Percentiles rank a stretch among this genome's conserved stretches.
These are phyloP conservation scores for Pouteria campechiana DNA, from an alignment of 179 eudicot genomes.

Conservation along the genomic window DNA sequence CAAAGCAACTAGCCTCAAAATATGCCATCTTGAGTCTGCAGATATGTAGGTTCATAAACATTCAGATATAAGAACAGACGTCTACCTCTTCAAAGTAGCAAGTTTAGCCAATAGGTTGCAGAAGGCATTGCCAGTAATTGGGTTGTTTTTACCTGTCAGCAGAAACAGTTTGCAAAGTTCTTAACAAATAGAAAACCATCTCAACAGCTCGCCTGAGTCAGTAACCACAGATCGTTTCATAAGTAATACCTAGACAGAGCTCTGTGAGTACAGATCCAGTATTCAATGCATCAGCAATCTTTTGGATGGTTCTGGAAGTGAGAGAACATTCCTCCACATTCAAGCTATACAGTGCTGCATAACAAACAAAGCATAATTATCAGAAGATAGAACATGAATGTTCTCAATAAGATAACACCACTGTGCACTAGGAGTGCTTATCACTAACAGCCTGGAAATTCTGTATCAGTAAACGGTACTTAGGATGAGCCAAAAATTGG, in stretches of 20 bases:
- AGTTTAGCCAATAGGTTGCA: conserved; percentile 58
- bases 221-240: neutral
- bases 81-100: conserved; percentile 50
- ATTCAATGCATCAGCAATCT: conserved; percentile 60
- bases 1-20: too few species aligned
- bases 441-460: too few species aligned
- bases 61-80: too few species aligned
- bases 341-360: conserved; percentile 79
- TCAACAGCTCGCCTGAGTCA: neutral
- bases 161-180: conserved; percentile 2
- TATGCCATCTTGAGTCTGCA: too few species aligned
- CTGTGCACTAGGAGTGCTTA: too few species aligned
- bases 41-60: too few species aligned
- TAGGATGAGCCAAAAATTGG: too few species aligned
- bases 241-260: conserved; percentile 54
- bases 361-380: neutral
- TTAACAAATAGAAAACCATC: neutral
- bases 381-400: neutral
- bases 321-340: conserved; percentile 79
- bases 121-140: conserved; percentile 59
- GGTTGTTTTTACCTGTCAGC: conserved; percentile 66
- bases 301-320: conserved; percentile 81
- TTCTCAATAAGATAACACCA: too few species aligned
- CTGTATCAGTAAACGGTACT: too few species aligned
- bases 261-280: conserved; percentile 55